Evolutionary conservation across 768 basidiomycete species (phyloP), one percentile per base, ranked within the genome.

Genomic region (Kwoniella botswanensis): DNA sequence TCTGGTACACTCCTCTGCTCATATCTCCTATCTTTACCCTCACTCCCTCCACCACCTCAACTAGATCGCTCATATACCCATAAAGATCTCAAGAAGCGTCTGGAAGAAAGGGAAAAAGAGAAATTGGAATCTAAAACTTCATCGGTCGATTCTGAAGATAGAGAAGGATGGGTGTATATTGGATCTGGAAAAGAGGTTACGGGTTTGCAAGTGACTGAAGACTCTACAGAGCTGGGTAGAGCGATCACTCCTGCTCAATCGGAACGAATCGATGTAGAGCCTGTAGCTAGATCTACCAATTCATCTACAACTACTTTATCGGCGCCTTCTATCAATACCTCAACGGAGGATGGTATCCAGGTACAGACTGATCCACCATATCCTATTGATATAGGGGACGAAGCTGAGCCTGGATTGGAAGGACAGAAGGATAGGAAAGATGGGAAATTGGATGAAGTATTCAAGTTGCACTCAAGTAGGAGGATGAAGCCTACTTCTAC

Each of bases 1-100:
- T 93, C 93, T 0, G 93, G 93, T 10, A 93, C 91, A 0, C 87
- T 94, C 72, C 91, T 93, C 0, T 93, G 93, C 80, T 86, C 92
- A 11, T 92, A 93, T 81, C 86, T 95, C 2, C 87, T 95, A 15
- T 87, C 91, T 0, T 84, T 88, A 2, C 86, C 87, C 22, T 84
- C 84, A 52, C 69, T 82, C 1, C 88, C 88, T 9, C 84, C 85
- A 3, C 85, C 88, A 4, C 88, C 88, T 0, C 83, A 84, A 41
- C 82, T 88, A 3, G 84, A 87, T 75, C 84, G 86, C 12, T 89
- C 85, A 67, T 84, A 86, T 65, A 84, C 82, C 29, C 81, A 84
- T 7, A 87, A 87, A 70, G 87, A 89, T 70, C 79, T 86, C 84
- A 86, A 87, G 1, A 83, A 85, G 68, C 74, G 79, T 18, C 86